phyloP scores from a whole-genome alignment of 768 basidiomycete species.

The Coprinopsis sp. region DNA sequence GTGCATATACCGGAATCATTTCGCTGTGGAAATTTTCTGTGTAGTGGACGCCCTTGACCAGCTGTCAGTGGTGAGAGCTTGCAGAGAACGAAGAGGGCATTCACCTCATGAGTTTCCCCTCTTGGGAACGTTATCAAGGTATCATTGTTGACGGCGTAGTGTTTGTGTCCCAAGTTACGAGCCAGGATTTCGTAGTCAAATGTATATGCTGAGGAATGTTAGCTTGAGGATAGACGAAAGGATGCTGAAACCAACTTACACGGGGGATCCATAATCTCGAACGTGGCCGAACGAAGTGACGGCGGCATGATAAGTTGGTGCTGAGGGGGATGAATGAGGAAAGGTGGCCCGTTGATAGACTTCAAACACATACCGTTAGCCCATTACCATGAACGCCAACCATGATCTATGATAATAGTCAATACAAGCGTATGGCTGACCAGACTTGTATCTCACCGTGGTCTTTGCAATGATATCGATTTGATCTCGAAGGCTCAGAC shows the following conservation, averaged over 20 bases:
- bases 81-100: no score
- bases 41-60: no score
- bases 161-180: slow-evolving; percentile 39
- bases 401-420: slow-evolving; percentile 17
- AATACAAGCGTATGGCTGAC: not conserved
- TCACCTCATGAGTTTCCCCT: slow-evolving; percentile 25
- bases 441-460: slow-evolving; percentile 15
- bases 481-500: slow-evolving; percentile 16
- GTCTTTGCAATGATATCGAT: slow-evolving; percentile 18
- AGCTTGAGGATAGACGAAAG: not conserved
- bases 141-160: slow-evolving; percentile 68
- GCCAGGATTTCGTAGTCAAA: slow-evolving; percentile 41
- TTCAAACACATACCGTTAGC: slow-evolving; percentile 33
- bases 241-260: slow-evolving; percentile 29
- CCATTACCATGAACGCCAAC: slow-evolving; percentile 54
- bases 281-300: slow-evolving; percentile 56
- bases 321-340: slow-evolving; percentile 1
- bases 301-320: slow-evolving; percentile 71
- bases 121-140: slow-evolving; percentile 38
- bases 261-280: slow-evolving; percentile 63
- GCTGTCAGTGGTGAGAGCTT: no score
- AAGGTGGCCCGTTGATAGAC: not conserved
- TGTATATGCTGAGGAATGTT: slow-evolving; percentile 24
- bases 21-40: no score
- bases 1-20: not conserved